Evolutionary conservation across 805 yeast species (phyloP), one percentile per base, ranked within the genome.

Genomic region (Ogataea allantospora): DNA sequence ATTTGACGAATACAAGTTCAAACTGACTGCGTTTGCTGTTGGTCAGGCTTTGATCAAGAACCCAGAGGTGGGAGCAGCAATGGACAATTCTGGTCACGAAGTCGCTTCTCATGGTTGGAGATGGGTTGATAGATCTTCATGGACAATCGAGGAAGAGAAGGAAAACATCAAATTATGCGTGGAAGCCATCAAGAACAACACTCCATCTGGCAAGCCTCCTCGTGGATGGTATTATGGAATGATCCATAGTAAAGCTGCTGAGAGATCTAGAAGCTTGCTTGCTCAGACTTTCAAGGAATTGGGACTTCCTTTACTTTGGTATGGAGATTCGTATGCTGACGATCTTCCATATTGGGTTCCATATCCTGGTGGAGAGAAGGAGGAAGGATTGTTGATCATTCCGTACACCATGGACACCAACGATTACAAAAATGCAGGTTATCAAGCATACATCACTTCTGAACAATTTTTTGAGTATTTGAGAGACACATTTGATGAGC

Each of bases 41-140:
- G 70, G 66, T 6, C 62, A 62, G 38, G 70, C 70, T 14, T 45
- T 65, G 17, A 54, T 48, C 30, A 48, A 51, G 33, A 54, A 61
- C 30, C 66, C 66, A 2, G 56, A 41, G 6, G 66, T 63, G 14
- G 67, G 62, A 15, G 46, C 47, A 19, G 66, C 65, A 0, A 52
- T 59, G 34, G 62, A 51, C 18, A 47, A 57, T n/a, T 62, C 49
- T 13, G 70, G 68, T 3, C 66, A 62, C 43, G 69, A 65, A 40
- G 55, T 65, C 23, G 67, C 63, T 7, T 60, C 65, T 16, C 70
- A 65, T 38, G 66, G 66, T 8, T 55, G 58, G 43, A 47, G 70
- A 26, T 65, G 70, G 70, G 52, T 62, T 27, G 62, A 59, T 40
- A 55, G 59, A 47, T 57, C 58, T 28, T 40, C 47, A 13, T 43